Conservation (phyloP, 2,329 filamentous ascomycete genomes). For the Fusarium camptoceras region DNA sequence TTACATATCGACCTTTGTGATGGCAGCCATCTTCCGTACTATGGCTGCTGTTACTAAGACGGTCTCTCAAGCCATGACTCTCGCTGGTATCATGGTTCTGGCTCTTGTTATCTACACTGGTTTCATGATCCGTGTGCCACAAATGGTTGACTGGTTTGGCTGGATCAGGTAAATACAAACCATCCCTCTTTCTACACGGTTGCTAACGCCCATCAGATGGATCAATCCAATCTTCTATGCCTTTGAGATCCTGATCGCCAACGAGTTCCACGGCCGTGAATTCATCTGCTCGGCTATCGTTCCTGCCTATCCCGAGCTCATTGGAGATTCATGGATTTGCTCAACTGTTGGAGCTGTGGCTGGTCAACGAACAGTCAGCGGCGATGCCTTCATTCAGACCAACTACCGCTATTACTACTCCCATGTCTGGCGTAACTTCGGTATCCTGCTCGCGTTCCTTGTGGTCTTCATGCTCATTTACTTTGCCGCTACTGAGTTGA, state of each 20-base stretch:
- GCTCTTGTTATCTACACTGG: constrained; percentile 57
- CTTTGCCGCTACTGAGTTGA: constrained; percentile 72
- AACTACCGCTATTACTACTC: constrained; percentile 68
- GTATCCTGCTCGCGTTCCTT: constrained; percentile 73
- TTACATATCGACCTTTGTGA: constrained; percentile 75
- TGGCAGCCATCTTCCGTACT: constrained; percentile 81
- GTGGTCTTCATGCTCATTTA: constrained; percentile 73
- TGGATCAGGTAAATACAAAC: constrained; percentile 61
- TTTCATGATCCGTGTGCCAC: constrained; percentile 43
- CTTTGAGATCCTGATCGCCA: constrained; percentile 78
- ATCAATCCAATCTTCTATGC: constrained; percentile 79
- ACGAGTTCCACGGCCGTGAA: constrained; percentile 73
- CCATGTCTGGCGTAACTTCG: constrained; percentile 75
- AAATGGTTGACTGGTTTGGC: constrained; percentile 75
- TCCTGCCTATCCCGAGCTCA: constrained; percentile 58
- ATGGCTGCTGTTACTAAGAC: constrained; percentile 78
- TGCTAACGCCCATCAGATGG: constrained; percentile 67
- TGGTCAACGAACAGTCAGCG: constrained; percentile 66
- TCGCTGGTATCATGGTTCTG: constrained; percentile 66
- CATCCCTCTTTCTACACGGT: fast-evolving
- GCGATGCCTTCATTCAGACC: constrained; percentile 68
- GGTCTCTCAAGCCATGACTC: constrained; percentile 66
- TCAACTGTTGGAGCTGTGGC: constrained; percentile 64
- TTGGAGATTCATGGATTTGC: constrained; percentile 64
- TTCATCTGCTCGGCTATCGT: constrained; percentile 67